Evolutionary conservation across 441 rosid species (phyloP).

Genomic region (Arabidopsis hybrid): DNA sequence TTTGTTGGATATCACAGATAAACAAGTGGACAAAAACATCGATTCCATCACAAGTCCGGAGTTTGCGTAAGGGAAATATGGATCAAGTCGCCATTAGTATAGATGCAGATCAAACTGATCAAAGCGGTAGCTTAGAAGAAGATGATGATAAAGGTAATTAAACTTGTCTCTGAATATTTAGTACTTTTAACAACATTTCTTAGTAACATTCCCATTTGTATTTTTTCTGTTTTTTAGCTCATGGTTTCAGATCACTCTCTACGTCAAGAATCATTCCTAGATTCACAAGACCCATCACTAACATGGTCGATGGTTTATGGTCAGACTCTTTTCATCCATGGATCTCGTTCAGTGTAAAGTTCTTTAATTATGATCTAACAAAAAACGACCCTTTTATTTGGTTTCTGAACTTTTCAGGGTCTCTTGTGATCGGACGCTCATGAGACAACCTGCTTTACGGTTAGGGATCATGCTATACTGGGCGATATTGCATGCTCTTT

Average conservation of each 20-base stretch:
- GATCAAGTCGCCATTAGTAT: conserved; percentile 96
- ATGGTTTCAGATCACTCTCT: conserved; percentile 96
- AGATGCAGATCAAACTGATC: conserved; percentile 62
- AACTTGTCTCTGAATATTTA: not conserved
- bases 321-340: conserved; percentile 42
- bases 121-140: conserved; percentile 68
- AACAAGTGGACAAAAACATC: conserved; percentile 79
- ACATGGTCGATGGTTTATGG: conserved; percentile 96
- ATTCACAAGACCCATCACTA: conserved; percentile 85
- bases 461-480: conserved; percentile 90
- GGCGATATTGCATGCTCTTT: conserved; percentile 88
- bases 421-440: conserved; percentile 94
- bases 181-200: not conserved
- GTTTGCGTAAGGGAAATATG: conserved; percentile 86
- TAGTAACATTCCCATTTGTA: conserved; percentile 1
- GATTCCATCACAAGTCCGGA: conserved; percentile 83
- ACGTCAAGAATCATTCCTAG: conserved; percentile 85
- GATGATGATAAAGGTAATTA: conserved; percentile 95
- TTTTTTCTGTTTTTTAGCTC: conserved; percentile 54
- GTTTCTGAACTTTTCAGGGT: conserved; percentile 60
- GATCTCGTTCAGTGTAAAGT: not conserved
- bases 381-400: too few relatives aligned
- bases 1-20: conserved; percentile 54
- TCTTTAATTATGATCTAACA: too few relatives aligned
- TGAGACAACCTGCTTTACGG: conserved; percentile 94